A percentile compares a stretch with the other conserved stretches of the same genome.
phyloP scores from a whole-genome alignment of 129 eudicot species.

The Lonicera japonica region DNA sequence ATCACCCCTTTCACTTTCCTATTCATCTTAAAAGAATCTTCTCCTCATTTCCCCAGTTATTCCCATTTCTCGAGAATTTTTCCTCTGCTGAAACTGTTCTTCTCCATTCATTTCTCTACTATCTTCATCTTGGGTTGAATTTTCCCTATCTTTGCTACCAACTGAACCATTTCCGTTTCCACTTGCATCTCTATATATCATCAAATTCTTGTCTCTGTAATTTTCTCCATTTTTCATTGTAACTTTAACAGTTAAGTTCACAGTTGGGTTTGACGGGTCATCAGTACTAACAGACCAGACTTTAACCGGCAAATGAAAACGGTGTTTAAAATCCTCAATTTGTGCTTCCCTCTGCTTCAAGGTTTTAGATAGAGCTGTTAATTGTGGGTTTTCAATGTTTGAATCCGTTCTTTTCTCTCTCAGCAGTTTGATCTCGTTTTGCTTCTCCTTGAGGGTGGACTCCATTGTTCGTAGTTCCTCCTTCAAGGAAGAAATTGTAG shows the following conservation, averaged over 20 bases:
- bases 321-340: slow-evolving; percentile 32
- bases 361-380: slow-evolving; percentile 9
- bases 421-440: slow-evolving; percentile 41
- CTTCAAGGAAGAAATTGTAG: slow-evolving; percentile 60
- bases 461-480: slow-evolving; percentile 54
- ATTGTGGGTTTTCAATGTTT: slow-evolving; percentile 9
- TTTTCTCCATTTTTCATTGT: no score
- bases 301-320: slow-evolving; percentile 15
- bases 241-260: slow-evolving; percentile 10
- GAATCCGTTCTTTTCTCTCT: slow-evolving; percentile 6
- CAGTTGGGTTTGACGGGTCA: slow-evolving; percentile 21
- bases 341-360: slow-evolving; percentile 38
- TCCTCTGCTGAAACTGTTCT: no score
- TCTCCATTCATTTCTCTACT: slow-evolving; percentile 25
- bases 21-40: slow-evolving; percentile 6
- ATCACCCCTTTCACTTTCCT: slow-evolving; percentile 14
- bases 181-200: no score
- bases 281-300: slow-evolving; percentile 31
- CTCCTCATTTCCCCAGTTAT: slow-evolving; percentile 18
- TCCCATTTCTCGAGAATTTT: not conserved
- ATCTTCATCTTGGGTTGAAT: not conserved
- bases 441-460: slow-evolving; percentile 43
- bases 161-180: no score
- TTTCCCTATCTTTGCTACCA: no score
- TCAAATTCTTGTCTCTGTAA: not conserved